Evolutionary conservation across 345 rosid genomes (phyloP).

Genomic region (Acer campestre): DNA sequence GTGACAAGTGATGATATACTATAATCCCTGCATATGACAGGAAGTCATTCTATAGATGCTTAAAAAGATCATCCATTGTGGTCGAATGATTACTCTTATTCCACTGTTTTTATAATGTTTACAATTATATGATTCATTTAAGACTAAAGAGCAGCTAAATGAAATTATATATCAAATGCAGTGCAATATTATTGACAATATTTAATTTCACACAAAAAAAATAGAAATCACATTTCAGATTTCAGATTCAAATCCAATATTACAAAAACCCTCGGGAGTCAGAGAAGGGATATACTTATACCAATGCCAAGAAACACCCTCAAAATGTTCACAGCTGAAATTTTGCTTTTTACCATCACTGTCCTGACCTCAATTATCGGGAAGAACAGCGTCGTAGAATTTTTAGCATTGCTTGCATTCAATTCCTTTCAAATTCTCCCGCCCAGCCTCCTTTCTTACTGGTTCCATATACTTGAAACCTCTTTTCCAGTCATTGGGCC

Average conservation of each 20-base stretch:
- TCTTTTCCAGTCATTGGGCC: slow-evolving; percentile 39
- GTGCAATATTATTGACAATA: not conserved
- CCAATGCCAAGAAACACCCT: slow-evolving; percentile 92
- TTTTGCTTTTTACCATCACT: slow-evolving; percentile 30
- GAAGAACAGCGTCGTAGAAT: slow-evolving; percentile 91
- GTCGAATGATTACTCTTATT: no score
- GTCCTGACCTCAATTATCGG: slow-evolving; percentile 38
- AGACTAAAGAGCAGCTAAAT: not conserved
- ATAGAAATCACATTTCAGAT: slow-evolving; percentile 63
- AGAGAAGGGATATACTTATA: slow-evolving; percentile 75
- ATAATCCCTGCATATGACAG: no score
- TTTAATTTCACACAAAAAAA: slow-evolving; percentile 10
- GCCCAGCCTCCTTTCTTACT: slow-evolving; percentile 79
- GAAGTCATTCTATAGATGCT: no score
- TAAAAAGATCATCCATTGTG: no score
- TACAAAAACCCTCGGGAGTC: slow-evolving; percentile 98
- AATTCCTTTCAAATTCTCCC: no score
- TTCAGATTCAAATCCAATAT: slow-evolving; percentile 94
- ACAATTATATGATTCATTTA: not conserved
- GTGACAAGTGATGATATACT: no score
- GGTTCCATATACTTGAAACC: slow-evolving; percentile 76
- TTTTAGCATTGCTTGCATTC: slow-evolving; percentile 94
- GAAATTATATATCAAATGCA: not conserved
- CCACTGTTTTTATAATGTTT: no score
- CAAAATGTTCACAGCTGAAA: slow-evolving; percentile 85